These are phyloP conservation scores for Asterophora lycoperdoides DNA, from an alignment of 768 basidiomycete species.

Conservation along the genomic window DNA sequence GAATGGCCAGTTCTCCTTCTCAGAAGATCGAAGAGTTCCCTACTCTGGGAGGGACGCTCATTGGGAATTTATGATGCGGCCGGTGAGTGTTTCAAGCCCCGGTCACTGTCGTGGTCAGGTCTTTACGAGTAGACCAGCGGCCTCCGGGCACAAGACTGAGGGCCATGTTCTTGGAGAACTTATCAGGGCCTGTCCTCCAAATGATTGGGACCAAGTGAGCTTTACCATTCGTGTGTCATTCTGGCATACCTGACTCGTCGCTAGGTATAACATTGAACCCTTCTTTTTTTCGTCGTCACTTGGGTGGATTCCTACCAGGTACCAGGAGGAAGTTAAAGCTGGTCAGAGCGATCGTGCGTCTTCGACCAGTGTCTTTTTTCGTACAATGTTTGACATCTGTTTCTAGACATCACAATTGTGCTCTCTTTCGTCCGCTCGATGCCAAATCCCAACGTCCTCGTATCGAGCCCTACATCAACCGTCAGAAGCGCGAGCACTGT, in stretches of 20 bases:
- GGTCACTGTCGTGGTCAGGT: neutral
- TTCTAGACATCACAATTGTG: constrained; percentile 50
- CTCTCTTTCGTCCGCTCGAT: constrained; percentile 48
- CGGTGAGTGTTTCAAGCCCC: constrained; percentile 21
- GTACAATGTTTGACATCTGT: neutral
- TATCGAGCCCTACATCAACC: constrained; percentile 19
- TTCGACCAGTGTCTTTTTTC: neutral
- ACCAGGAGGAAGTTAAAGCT: constrained; percentile 39
- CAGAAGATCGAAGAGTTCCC: constrained; percentile 18
- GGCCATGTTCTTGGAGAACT: constrained; percentile 46
- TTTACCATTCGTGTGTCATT: neutral
- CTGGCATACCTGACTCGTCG: neutral
- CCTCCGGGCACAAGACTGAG: constrained; percentile 37
- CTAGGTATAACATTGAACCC: constrained; percentile 51
- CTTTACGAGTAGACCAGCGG: constrained; percentile 15
- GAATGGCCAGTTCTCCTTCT: constrained; percentile 29
- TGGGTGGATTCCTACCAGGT: constrained; percentile 57
- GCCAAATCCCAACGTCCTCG: constrained; percentile 23
- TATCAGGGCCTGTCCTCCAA: constrained; percentile 47
- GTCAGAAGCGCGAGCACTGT: constrained; percentile 10
- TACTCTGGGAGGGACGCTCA: constrained; percentile 21
- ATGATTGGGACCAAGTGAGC: constrained; percentile 48
- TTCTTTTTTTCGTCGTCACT: constrained; percentile 63
- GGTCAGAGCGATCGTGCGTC: constrained; percentile 37
- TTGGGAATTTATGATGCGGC: constrained; percentile 30